phyloP scores from a whole-genome alignment of 176 grass and related monocot species.

The Paspalum vaginatum region DNA sequence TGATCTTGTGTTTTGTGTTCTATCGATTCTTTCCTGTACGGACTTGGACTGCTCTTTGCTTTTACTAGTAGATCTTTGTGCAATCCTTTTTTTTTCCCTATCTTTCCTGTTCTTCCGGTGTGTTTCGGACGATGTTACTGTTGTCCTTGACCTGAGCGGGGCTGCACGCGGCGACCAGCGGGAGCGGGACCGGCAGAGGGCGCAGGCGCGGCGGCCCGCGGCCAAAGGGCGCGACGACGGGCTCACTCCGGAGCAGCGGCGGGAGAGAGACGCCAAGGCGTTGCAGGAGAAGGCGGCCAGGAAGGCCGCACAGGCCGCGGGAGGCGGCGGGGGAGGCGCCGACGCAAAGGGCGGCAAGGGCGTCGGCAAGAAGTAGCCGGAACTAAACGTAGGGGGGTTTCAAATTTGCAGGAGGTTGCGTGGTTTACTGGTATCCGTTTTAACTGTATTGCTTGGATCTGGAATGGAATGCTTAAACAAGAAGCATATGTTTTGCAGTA shows the following conservation, averaged over 20 bases:
- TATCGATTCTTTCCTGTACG: not conserved
- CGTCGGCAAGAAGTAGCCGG: slow-evolving; percentile 27
- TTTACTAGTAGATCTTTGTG: not conserved
- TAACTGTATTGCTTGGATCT: too few species aligned
- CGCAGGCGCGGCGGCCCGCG: slow-evolving; percentile 47
- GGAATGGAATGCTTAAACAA: too few species aligned
- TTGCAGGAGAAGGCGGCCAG: slow-evolving; percentile 57
- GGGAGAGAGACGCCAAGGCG: slow-evolving; percentile 60
- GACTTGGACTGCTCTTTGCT: not conserved
- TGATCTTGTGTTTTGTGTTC: not conserved
- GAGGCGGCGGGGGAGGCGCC: slow-evolving; percentile 9
- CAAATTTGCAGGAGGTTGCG: not conserved
- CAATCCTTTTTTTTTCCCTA: not conserved
- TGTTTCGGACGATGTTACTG: slow-evolving; percentile 12
- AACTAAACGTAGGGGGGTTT: not conserved
- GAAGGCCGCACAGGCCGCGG: slow-evolving; percentile 46
- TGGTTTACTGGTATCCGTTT: too few species aligned
- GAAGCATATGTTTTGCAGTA: too few species aligned
- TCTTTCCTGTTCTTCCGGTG: not conserved
- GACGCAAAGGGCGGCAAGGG: slow-evolving; percentile 32
- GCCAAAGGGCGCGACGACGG: slow-evolving; percentile 54
- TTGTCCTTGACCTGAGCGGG: slow-evolving; percentile 46
- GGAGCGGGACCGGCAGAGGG: slow-evolving; percentile 61
- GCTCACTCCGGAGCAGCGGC: slow-evolving; percentile 56
- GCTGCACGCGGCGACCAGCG: slow-evolving; percentile 63